Conservation (phyloP, 352 stramenopile species). For the Globisporangium mamillatum region DNA sequence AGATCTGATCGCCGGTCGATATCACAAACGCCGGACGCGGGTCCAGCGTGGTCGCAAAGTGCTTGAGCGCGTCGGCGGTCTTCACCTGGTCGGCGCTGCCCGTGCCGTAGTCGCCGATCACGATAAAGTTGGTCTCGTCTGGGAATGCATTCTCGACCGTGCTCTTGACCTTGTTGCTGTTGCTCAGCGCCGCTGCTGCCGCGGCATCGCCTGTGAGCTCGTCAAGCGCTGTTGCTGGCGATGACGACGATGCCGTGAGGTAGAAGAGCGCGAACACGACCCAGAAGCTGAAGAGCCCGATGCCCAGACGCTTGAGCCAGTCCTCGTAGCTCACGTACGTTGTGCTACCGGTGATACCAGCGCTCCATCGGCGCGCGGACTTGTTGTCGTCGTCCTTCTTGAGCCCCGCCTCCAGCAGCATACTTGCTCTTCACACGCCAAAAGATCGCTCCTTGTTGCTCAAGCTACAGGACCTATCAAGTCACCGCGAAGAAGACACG, state of each 20-base stretch:
- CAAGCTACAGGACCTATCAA: background rate
- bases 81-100: slow-evolving; percentile 55
- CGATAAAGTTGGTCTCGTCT: slow-evolving; percentile 67
- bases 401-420: slow-evolving; percentile 62
- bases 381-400: slow-evolving; percentile 56
- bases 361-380: slow-evolving; percentile 26
- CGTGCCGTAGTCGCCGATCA: slow-evolving; percentile 81
- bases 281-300: slow-evolving; percentile 55
- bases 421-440: slow-evolving; percentile 7
- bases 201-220: background rate
- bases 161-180: slow-evolving; percentile 5
- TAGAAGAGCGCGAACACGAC: slow-evolving; percentile 61
- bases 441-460: background rate
- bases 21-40: slow-evolving; percentile 72
- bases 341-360: slow-evolving; percentile 16
- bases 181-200: background rate
- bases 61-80: slow-evolving; percentile 61
- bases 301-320: slow-evolving; percentile 57
- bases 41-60: slow-evolving; percentile 50
- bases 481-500: background rate
- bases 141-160: slow-evolving; percentile 48
- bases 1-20: slow-evolving; percentile 85
- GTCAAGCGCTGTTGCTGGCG: background rate
- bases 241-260: background rate
- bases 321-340: slow-evolving; percentile 46